These are phyloP conservation scores for Lachancea dasiensis DNA, from an alignment of 805 yeast species.

Conservation along the genomic window DNA sequence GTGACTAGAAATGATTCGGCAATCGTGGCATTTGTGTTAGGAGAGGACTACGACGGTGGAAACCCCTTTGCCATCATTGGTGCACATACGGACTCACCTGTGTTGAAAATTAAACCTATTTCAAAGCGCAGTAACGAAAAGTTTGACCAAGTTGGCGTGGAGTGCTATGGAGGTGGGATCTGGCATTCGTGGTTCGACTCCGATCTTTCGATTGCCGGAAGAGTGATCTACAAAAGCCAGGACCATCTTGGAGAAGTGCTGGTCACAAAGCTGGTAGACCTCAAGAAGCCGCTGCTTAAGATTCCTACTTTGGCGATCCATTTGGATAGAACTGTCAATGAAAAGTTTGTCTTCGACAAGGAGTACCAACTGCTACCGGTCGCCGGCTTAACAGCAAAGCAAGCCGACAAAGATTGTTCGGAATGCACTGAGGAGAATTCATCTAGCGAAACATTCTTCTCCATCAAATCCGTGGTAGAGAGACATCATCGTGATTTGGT, in stretches of 20 bases:
- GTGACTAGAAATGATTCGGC: slow-evolving; percentile 90
- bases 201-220: slow-evolving; percentile 85
- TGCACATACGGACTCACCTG: slow-evolving; percentile 95
- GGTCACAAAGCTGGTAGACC: slow-evolving; percentile 58
- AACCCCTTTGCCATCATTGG: slow-evolving; percentile 86
- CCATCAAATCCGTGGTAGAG: slow-evolving; percentile 55
- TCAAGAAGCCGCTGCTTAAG: slow-evolving; percentile 77
- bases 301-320: slow-evolving; percentile 96
- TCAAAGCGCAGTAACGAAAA: slow-evolving; percentile 68
- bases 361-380: slow-evolving; percentile 85
- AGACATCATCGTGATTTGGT: slow-evolving; percentile 76
- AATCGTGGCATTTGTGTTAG: slow-evolving; percentile 79
- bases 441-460: slow-evolving; percentile 51
- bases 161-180: slow-evolving; percentile 91
- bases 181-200: slow-evolving; percentile 98
- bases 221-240: slow-evolving; percentile 59
- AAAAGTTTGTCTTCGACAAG: slow-evolving; percentile 80
- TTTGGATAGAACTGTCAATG: slow-evolving; percentile 67
- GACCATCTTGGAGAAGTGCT: slow-evolving; percentile 41
- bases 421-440: slow-evolving; percentile 45
- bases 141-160: slow-evolving; percentile 85
- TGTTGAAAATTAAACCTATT: slow-evolving; percentile 80
- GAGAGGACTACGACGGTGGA: slow-evolving; percentile 65
- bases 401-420: slow-evolving; percentile 19
- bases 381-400: slow-evolving; percentile 49